These are phyloP conservation scores for Venturia oleaginea DNA, from an alignment of 2,329 filamentous ascomycete species.

Conservation along the genomic window DNA sequence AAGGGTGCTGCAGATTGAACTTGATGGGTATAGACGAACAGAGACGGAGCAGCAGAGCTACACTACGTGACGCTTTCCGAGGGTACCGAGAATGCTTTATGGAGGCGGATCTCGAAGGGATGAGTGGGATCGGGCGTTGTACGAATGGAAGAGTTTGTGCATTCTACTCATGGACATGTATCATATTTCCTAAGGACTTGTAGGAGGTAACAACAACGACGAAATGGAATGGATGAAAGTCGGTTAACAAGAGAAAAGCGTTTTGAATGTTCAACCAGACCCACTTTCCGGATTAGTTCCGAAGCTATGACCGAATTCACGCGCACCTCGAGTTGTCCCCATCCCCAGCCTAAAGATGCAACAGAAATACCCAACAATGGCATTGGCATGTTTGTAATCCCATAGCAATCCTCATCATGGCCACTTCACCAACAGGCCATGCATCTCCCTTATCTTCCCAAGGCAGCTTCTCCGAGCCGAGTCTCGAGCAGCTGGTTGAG, in stretches of 20 bases:
- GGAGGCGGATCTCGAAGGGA: background rate
- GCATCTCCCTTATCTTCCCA: conserved; percentile 13
- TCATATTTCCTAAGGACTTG: background rate
- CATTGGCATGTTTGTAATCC: background rate
- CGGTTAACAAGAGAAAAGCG: background rate
- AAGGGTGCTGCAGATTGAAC: background rate
- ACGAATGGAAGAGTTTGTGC: background rate
- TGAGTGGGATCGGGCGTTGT: background rate
- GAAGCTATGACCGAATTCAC: background rate
- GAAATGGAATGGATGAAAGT: background rate
- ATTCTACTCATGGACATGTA: background rate
- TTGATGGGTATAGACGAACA: background rate
- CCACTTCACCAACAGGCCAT: background rate
- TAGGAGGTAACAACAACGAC: background rate
- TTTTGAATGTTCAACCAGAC: background rate
- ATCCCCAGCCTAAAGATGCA: background rate
- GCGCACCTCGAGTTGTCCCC: background rate
- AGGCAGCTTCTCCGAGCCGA: conserved; percentile 21
- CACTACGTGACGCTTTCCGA: background rate
- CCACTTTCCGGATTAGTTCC: background rate
- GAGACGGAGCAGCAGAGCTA: background rate
- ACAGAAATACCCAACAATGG: background rate
- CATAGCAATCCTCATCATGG: conserved; percentile 10
- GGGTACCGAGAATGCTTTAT: background rate
- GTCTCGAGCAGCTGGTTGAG: conserved; percentile 68